phyloP scores from a whole-genome alignment of 192 early-diverging fungal species.

The Ambispora gerdemannii region DNA sequence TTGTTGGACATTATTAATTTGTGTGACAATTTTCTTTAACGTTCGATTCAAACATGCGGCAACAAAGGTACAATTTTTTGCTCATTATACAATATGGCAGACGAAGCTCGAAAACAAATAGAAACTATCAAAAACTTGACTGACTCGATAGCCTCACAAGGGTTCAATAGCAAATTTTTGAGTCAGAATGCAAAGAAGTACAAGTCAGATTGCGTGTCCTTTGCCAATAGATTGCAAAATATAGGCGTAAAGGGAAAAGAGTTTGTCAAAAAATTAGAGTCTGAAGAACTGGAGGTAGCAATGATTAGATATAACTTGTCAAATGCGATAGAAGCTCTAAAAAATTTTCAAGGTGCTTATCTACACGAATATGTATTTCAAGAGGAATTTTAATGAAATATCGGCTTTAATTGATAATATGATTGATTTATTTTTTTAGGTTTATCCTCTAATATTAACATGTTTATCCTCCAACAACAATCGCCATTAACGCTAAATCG shows the following conservation, averaged over 20 bases:
- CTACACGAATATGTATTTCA: not conserved
- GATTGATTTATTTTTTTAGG: not conserved
- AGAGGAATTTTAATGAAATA: too few species aligned
- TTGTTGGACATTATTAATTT: too few species aligned
- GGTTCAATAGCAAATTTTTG: not conserved
- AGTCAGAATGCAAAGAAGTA: slow-evolving; percentile 2
- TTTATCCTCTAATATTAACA: not conserved
- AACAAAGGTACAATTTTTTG: too few species aligned
- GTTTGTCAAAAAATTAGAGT: not conserved
- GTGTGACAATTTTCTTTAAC: too few species aligned
- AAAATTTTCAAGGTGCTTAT: not conserved
- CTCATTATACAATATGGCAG: too few species aligned
- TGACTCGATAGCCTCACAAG: not conserved
- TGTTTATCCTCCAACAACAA: not conserved
- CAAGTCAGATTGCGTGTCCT: not conserved
- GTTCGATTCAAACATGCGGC: too few species aligned
- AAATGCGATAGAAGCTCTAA: not conserved
- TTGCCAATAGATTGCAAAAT: slow-evolving; percentile 4
- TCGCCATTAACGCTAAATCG: not conserved
- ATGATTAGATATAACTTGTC: not conserved
- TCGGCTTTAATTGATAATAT: too few species aligned
- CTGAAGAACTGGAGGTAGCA: not conserved
- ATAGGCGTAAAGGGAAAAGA: not conserved
- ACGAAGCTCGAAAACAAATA: too few species aligned
- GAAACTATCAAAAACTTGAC: not conserved